phyloP scores from a whole-genome alignment of 306 rosid genomes.

The Sophora flavescens region DNA sequence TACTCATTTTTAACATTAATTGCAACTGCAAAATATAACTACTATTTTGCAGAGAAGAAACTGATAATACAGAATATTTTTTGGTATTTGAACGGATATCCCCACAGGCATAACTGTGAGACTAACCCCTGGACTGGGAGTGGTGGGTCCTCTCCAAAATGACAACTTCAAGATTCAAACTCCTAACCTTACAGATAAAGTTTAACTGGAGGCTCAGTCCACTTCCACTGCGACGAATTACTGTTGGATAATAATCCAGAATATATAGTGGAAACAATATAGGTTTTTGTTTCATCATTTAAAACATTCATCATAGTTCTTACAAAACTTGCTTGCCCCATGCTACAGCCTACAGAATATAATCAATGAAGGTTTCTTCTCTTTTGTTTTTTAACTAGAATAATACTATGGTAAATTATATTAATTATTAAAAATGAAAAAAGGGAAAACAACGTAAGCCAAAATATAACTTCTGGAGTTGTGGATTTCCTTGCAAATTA shows the following conservation, averaged over 20 bases:
- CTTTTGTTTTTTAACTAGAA: not conserved
- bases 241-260: constrained; percentile 10
- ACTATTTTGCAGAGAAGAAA: constrained; percentile 8
- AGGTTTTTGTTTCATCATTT: constrained; percentile 5
- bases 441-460: not conserved
- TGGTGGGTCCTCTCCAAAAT: too few relatives aligned
- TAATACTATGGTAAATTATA: not conserved
- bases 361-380: not conserved
- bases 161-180: too few relatives aligned
- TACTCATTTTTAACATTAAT: not conserved
- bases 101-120: too few relatives aligned
- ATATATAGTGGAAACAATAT: constrained; percentile 14
- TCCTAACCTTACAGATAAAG: too few relatives aligned
- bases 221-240: too few relatives aligned
- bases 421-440: not conserved
- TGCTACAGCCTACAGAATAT: not conserved
- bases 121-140: too few relatives aligned
- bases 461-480: not conserved
- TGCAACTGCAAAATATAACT: constrained; percentile 5
- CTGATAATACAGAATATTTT: constrained; percentile 27
- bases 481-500: not conserved
- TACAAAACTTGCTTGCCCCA: not conserved
- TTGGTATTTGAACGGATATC: too few relatives aligned
- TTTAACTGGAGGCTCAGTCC: too few relatives aligned
- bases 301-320: not conserved